A percentile compares a stretch with the other conserved stretches of the same genome.
Conservation (phyloP, 495 filamentous ascomycete species). For the Daldinia concentrica region DNA sequence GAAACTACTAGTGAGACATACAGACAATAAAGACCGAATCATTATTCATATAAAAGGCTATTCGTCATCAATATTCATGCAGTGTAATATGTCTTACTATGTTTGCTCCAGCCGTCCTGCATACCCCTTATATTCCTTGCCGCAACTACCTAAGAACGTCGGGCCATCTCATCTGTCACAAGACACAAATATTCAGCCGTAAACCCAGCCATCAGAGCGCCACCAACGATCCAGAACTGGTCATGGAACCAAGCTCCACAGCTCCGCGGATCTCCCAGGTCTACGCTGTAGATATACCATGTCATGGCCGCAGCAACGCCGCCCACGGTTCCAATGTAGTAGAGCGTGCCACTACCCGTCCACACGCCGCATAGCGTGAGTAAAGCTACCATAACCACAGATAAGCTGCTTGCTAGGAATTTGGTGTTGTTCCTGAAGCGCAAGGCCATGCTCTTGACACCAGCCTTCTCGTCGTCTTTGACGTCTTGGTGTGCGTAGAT, state of each 20-base stretch:
- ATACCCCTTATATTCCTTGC: not conserved
- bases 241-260: conserved; percentile 44
- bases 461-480: conserved; percentile 54
- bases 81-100: not conserved
- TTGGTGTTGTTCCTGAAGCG: conserved; percentile 43
- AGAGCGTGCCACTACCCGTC: not conserved
- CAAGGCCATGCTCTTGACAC: conserved; percentile 54
- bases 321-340: not conserved
- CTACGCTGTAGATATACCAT: conserved; percentile 24
- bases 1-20: not conserved
- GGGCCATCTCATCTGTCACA: not conserved
- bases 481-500: conserved; percentile 59
- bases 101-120: not conserved
- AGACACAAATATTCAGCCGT: conserved; percentile 17
- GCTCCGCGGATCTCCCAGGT: conserved; percentile 34
- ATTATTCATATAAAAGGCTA: not conserved
- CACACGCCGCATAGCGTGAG: not conserved
- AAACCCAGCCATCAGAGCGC: conserved; percentile 13
- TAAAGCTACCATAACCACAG: not conserved
- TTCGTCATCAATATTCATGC: not conserved
- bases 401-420: conserved; percentile 29
- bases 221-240: conserved; percentile 43
- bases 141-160: not conserved
- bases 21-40: not conserved
- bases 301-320: not conserved